phyloP scores from a whole-genome alignment of 2,329 filamentous ascomycete genomes.

The Paracoccidioides lutzii region DNA sequence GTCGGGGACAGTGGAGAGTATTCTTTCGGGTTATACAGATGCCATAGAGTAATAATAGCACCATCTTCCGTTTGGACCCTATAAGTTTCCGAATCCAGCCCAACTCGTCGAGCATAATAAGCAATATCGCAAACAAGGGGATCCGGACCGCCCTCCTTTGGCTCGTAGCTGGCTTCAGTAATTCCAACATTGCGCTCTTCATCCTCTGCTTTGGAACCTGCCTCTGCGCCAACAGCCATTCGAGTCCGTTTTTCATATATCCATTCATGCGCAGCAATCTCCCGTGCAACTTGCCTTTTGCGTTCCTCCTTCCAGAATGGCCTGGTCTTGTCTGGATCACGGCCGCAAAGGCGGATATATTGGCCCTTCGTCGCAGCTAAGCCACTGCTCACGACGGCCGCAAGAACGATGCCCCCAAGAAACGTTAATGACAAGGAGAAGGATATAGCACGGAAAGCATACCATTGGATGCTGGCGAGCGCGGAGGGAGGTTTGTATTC shows the following conservation, averaged over 20 bases:
- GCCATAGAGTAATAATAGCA: constrained; percentile 80
- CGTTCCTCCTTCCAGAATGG: constrained; percentile 64
- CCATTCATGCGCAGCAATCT: constrained; percentile 52
- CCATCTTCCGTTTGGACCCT: constrained; percentile 87
- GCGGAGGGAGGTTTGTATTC: constrained; percentile 63
- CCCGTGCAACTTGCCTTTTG: constrained; percentile 44
- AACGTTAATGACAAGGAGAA: constrained; percentile 69
- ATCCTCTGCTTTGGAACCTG: constrained; percentile 30
- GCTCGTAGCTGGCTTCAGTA: constrained; percentile 43
- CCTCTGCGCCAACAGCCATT: constrained; percentile 6
- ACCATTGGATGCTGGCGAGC: constrained; percentile 52
- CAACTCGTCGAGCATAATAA: constrained; percentile 79
- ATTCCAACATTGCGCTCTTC: constrained; percentile 18
- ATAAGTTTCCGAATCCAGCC: constrained; percentile 71
- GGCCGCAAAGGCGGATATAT: constrained; percentile 44
- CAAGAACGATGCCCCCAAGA: constrained; percentile 60
- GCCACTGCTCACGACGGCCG: constrained; percentile 56
- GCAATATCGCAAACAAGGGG: constrained; percentile 63
- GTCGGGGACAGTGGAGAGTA: constrained; percentile 38
- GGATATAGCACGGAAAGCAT: constrained; percentile 52
- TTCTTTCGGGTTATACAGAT: constrained; percentile 72
- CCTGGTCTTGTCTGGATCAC: constrained; percentile 47
- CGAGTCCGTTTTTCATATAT: constrained; percentile 17
- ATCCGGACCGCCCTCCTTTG: constrained; percentile 70
- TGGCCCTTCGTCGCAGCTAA: constrained; percentile 38